These are phyloP conservation scores for Lactarius sp. DNA, from an alignment of 768 basidiomycete genomes.

Conservation along the genomic window DNA sequence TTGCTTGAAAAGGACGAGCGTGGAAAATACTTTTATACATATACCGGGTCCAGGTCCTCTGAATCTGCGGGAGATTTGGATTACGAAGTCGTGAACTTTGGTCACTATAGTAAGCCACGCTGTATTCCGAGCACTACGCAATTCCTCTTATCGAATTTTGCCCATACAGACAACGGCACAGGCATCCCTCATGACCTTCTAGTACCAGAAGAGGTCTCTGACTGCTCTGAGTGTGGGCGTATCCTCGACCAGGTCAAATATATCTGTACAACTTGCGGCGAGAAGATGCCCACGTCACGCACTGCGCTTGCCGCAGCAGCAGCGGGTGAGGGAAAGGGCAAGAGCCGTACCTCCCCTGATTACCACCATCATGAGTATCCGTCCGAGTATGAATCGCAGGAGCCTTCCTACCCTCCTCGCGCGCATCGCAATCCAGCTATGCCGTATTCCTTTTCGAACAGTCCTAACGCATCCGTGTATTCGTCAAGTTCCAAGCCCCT, in stretches of 20 bases:
- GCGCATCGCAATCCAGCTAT: slow-evolving; percentile 11
- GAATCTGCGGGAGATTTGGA: slow-evolving; percentile 20
- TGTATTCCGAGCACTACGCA: background rate
- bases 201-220: slow-evolving; percentile 60
- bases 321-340: slow-evolving; percentile 48
- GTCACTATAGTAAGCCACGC: slow-evolving; percentile 5
- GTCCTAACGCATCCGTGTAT: slow-evolving; percentile 1
- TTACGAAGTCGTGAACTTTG: slow-evolving; percentile 6
- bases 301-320: slow-evolving; percentile 25
- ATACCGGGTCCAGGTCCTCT: slow-evolving; percentile 7
- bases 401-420: slow-evolving; percentile 7
- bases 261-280: slow-evolving; percentile 84
- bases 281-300: slow-evolving; percentile 47
- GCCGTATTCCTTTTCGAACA: slow-evolving; percentile 5
- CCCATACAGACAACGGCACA: slow-evolving; percentile 13
- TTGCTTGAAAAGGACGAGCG: slow-evolving; percentile 13
- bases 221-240: slow-evolving; percentile 77
- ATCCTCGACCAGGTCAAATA: slow-evolving; percentile 81
- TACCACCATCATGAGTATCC: slow-evolving; percentile 12
- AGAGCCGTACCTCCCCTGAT: slow-evolving; percentile 28
- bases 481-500: slow-evolving; percentile 39
- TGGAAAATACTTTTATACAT: slow-evolving; percentile 16
- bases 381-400: slow-evolving; percentile 2
- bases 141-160: background rate
- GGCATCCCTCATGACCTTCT: slow-evolving; percentile 43